Evolutionary conservation across 495 filamentous ascomycete genomes (phyloP).

Genomic region (Neurospora tetrasperma): DNA sequence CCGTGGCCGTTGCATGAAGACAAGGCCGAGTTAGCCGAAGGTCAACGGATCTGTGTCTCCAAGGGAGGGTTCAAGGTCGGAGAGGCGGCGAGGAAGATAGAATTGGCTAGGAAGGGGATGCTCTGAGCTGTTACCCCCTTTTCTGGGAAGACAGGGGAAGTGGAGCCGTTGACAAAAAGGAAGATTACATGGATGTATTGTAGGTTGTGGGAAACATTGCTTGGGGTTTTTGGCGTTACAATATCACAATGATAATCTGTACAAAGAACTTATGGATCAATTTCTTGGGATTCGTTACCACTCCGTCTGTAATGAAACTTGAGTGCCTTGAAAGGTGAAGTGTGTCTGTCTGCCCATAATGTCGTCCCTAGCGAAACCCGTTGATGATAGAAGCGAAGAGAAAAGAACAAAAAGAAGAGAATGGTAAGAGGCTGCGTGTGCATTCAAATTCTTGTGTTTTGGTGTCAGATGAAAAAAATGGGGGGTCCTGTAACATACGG

Average conservation of each 20-base stretch:
- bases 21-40: constrained; percentile 79
- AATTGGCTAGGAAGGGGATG: constrained; percentile 73
- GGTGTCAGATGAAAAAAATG: neutral
- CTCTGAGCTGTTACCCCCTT: constrained; percentile 37
- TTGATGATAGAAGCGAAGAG: neutral
- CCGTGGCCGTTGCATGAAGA: constrained; percentile 71
- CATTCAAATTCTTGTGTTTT: neutral
- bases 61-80: constrained; percentile 71
- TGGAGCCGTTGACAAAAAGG: neutral
- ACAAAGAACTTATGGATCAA: neutral
- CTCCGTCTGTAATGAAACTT: neutral
- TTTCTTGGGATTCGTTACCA: neutral
- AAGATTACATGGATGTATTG: neutral
- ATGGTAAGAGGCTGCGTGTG: neutral
- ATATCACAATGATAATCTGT: neutral
- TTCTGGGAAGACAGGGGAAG: neutral
- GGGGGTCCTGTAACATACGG: neutral
- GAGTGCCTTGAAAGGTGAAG: neutral
- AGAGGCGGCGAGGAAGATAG: constrained; percentile 67
- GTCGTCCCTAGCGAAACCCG: neutral
- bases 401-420: neutral
- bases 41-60: constrained; percentile 68
- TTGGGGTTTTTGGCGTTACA: neutral
- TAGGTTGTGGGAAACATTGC: neutral
- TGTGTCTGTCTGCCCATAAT: neutral